These are phyloP conservation scores for Phaeosphaeria sp. DNA, from an alignment of 2,329 filamentous ascomycete species.

Conservation along the genomic window DNA sequence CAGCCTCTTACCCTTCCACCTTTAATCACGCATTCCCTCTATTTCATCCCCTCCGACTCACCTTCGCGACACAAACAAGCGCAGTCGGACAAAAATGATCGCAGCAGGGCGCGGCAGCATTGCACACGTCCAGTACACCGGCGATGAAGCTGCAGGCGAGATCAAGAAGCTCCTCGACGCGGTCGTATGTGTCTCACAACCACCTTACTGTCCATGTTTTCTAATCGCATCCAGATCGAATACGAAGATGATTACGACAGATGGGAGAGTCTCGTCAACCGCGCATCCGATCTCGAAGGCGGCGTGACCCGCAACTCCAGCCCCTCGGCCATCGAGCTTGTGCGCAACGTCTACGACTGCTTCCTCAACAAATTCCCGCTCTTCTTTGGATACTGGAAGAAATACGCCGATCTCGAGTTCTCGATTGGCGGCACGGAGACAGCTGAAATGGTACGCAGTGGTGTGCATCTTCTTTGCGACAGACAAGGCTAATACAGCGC, in stretches of 20 bases:
- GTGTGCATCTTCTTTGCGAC: background rate
- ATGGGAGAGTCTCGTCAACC: constrained; percentile 91
- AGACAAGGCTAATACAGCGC: constrained; percentile 10
- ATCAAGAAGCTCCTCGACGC: constrained; percentile 79
- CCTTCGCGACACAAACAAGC: background rate
- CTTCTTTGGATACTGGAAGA: constrained; percentile 99
- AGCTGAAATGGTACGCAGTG: constrained; percentile 79
- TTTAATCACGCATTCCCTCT: constrained; percentile 11
- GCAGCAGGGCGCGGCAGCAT: constrained; percentile 39
- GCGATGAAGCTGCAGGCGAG: constrained; percentile 56
- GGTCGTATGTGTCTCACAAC: constrained; percentile 66
- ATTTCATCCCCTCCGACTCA: background rate
- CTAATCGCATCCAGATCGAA: constrained; percentile 55
- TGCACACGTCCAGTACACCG: constrained; percentile 38
- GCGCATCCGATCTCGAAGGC: constrained; percentile 84
- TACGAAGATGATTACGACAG: constrained; percentile 91
- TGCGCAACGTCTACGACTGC: constrained; percentile 86
- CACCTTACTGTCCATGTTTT: background rate
- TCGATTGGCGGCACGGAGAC: constrained; percentile 96
- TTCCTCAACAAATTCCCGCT: constrained; percentile 95
- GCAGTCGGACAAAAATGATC: constrained; percentile 31
- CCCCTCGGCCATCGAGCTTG: constrained; percentile 86
- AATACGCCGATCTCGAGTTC: constrained; percentile 97
- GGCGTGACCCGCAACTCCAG: constrained; percentile 96
- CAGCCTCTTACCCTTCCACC: constrained; percentile 11